Evolutionary conservation across 148 eudicot genomes (phyloP).

Genomic region (Pharnaceum exiguum): DNA sequence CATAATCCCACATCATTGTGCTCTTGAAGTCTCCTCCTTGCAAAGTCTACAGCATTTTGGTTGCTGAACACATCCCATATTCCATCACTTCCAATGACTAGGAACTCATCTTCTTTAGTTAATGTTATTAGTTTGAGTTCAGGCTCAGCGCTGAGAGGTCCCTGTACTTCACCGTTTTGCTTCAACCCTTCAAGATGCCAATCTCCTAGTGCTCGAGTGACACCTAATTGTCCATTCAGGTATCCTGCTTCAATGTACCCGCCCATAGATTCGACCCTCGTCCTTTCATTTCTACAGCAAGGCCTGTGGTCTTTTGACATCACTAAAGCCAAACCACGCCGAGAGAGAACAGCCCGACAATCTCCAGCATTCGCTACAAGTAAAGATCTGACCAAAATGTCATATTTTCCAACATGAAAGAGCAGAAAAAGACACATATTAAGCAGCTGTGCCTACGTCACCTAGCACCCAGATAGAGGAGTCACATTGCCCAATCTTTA

Average conservation of each 20-base stretch:
- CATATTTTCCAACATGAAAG: conserved; percentile 19
- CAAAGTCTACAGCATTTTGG: conserved; percentile 91
- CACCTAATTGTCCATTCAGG: conserved; percentile 79
- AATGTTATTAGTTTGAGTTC: conserved; percentile 66
- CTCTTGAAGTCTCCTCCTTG: conserved; percentile 55
- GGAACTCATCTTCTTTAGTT: conserved; percentile 76
- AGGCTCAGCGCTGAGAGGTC: conserved; percentile 84
- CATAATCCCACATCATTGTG: conserved; percentile 75
- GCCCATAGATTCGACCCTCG: conserved; percentile 77
- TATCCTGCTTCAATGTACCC: conserved; percentile 76
- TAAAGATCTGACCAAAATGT: conserved; percentile 60
- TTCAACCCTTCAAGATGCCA: conserved; percentile 89
- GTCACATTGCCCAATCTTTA: no score
- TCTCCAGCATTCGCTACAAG: conserved; percentile 99
- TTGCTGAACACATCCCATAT: conserved; percentile 85
- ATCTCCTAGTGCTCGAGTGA: conserved; percentile 86
- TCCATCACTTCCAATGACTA: conserved; percentile 82
- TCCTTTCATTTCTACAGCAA: conserved; percentile 56
- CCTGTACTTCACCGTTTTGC: conserved; percentile 34
- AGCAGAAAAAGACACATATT: background rate
- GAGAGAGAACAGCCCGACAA: conserved; percentile 83
- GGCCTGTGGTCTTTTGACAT: conserved; percentile 93
- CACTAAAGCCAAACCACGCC: conserved; percentile 65
- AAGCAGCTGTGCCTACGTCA: no score
- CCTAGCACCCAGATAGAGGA: no score